phyloP scores from a whole-genome alignment of 805 yeast species.

The Metschnikowia continentalis region DNA sequence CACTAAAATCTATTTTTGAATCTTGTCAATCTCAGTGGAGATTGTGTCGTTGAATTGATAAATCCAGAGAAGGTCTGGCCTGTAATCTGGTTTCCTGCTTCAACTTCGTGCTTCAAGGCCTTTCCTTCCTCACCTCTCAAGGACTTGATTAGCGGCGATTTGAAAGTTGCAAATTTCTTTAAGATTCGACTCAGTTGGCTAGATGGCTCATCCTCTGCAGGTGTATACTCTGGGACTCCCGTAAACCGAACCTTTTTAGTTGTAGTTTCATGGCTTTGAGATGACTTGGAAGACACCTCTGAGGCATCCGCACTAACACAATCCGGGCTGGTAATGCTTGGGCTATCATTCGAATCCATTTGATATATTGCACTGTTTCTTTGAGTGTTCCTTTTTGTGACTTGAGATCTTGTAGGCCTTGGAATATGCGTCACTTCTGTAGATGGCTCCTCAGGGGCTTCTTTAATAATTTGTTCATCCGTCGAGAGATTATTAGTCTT shows the following conservation, averaged over 20 bases:
- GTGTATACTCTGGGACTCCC: constrained; percentile 49
- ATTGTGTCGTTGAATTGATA: constrained; percentile 1
- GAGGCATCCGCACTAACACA: background rate
- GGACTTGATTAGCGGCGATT: constrained; percentile 8
- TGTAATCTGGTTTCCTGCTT: background rate
- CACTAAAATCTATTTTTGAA: constrained; percentile 12
- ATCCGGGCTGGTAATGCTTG: background rate
- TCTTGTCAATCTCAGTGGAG: constrained; percentile 11
- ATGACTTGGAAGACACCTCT: constrained; percentile 11
- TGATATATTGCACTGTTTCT: constrained; percentile 26
- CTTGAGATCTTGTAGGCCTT: constrained; percentile 15
- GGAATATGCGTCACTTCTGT: background rate
- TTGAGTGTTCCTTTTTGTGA: constrained; percentile 17
- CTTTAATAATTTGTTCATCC: background rate
- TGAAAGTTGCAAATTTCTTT: constrained; percentile 37
- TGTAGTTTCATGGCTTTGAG: constrained; percentile 7
- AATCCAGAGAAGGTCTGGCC: background rate
- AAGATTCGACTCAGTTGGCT: constrained; percentile 32
- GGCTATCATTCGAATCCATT: constrained; percentile 2
- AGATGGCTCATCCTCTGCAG: constrained; percentile 55
- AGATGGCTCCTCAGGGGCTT: background rate
- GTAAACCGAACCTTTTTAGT: constrained; percentile 47
- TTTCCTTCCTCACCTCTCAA: constrained; percentile 27
- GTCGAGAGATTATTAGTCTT: background rate
- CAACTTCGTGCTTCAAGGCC: constrained; percentile 30